Evolutionary conservation across 805 yeast species (phyloP), one percentile per base, ranked within the genome.

Genomic region (Wickerhamiella lipophila): DNA sequence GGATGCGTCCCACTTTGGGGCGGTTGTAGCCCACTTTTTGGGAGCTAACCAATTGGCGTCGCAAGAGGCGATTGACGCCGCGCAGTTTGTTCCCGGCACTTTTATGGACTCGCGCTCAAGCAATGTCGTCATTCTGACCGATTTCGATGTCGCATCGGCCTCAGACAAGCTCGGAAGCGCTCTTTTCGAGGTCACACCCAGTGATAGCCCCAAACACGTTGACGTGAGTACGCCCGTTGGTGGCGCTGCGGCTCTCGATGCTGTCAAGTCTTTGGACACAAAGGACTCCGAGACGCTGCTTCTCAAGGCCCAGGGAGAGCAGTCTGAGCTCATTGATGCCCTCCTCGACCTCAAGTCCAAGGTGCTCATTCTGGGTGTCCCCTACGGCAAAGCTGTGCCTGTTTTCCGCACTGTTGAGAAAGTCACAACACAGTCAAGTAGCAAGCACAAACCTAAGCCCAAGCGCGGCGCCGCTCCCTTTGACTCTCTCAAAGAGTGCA

Each of bases 401-500:
- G 41, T 19, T 6, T 34, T 44, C 30, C 27, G 40, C 3, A 7
- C 43, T 21, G 18, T 22, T 12, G 32, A 41, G 18, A 36, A 15
- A 25, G 15, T 8, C 42, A 8, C 6, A 13, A 23, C 26, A 23
- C 26, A 12, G n/a, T 11, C 23, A 16, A 11, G 26, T 8, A 23
- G 26, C 26, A 23, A 23, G 26, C 5, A 23, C 5, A 6, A 30
- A 8, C 3, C 26, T 15, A 7, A 39, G 38, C 23, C 49, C 26
- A 21, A 18, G 15, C 34, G 26, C 12, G 19, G 7, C 12, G 34
- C 25, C 21, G 40, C 39, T 22, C 15, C 42, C 2, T 61, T 59
- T 42, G 51, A 44, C 13, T 49, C 65, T 35, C 55, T 58, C 48
- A 64, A 61, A 19, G 58, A 56, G 49, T 67, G 71, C 53, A 57